These are phyloP conservation scores for Calcarisporium arbuscula DNA, from an alignment of 2,329 filamentous ascomycete genomes.

Conservation along the genomic window DNA sequence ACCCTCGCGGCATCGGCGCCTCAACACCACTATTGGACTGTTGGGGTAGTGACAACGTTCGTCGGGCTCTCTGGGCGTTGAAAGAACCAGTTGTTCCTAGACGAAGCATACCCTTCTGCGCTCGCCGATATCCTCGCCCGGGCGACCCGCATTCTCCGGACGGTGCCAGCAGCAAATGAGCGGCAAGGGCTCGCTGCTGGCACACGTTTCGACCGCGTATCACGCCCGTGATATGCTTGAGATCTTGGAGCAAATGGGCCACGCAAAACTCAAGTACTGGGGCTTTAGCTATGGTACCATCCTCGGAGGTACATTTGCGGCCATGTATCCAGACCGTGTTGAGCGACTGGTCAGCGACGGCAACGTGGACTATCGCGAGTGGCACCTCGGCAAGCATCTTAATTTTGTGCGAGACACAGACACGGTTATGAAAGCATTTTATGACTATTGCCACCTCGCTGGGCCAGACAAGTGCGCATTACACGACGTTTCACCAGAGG, in stretches of 20 bases:
- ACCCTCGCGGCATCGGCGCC: constrained; percentile 44
- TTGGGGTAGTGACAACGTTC: constrained; percentile 36
- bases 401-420: constrained; percentile 50
- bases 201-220: constrained; percentile 36
- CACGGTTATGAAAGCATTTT: constrained; percentile 46
- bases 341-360: constrained; percentile 46
- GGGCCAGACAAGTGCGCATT: constrained; percentile 42
- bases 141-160: constrained; percentile 37
- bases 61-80: constrained; percentile 33
- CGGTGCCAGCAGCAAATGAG: constrained; percentile 25
- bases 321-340: constrained; percentile 44
- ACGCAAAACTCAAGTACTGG: constrained; percentile 43
- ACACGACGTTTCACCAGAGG: constrained; percentile 25
- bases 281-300: constrained; percentile 50
- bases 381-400: constrained; percentile 37
- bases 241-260: constrained; percentile 34
- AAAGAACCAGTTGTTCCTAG: constrained; percentile 36
- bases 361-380: constrained; percentile 49
- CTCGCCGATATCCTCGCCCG: constrained; percentile 39
- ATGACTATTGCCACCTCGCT: constrained; percentile 45
- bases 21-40: constrained; percentile 46
- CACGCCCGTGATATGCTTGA: constrained; percentile 43
- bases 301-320: constrained; percentile 45
- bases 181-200: constrained; percentile 30
- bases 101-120: constrained; percentile 40